Conservation (phyloP, 345 rosid species). For the Populus tremula region DNA sequence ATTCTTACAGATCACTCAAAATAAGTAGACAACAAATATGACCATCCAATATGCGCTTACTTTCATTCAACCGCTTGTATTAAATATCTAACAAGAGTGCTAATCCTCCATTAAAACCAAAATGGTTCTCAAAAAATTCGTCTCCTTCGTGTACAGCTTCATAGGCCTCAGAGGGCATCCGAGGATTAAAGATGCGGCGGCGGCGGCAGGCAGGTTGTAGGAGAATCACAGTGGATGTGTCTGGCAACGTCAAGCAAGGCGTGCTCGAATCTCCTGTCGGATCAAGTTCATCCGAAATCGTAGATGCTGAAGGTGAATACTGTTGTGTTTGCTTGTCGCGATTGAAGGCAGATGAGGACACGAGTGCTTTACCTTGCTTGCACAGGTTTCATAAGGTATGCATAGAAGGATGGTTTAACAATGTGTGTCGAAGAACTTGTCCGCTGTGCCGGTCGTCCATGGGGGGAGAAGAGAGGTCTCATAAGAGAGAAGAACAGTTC, state of each 20-base stretch:
- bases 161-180: slow-evolving; percentile 19
- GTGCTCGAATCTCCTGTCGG: background rate
- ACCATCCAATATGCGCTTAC: background rate
- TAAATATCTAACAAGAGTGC: slow-evolving; percentile 10
- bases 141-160: slow-evolving; percentile 26
- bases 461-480: slow-evolving; percentile 25
- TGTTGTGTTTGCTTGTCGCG: slow-evolving; percentile 68
- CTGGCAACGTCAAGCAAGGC: slow-evolving; percentile 2
- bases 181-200: slow-evolving; percentile 18
- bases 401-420: slow-evolving; percentile 62
- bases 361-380: slow-evolving; percentile 55
- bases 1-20: slow-evolving; percentile 42
- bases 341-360: slow-evolving; percentile 39
- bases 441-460: slow-evolving; percentile 66
- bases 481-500: slow-evolving; percentile 35
- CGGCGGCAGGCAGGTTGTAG: background rate
- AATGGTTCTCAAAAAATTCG: slow-evolving; percentile 35
- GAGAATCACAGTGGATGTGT: background rate
- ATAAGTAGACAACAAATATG: slow-evolving; percentile 15
- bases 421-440: slow-evolving; percentile 53
- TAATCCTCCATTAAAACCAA: slow-evolving; percentile 15
- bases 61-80: slow-evolving; percentile 12
- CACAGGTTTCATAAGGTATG: slow-evolving; percentile 70
- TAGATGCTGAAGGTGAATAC: slow-evolving; percentile 29
- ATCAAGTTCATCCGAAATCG: background rate